Base-by-base conservation (phyloP, 768 basidiomycete genomes). In the Paxillus involutus region DNA sequence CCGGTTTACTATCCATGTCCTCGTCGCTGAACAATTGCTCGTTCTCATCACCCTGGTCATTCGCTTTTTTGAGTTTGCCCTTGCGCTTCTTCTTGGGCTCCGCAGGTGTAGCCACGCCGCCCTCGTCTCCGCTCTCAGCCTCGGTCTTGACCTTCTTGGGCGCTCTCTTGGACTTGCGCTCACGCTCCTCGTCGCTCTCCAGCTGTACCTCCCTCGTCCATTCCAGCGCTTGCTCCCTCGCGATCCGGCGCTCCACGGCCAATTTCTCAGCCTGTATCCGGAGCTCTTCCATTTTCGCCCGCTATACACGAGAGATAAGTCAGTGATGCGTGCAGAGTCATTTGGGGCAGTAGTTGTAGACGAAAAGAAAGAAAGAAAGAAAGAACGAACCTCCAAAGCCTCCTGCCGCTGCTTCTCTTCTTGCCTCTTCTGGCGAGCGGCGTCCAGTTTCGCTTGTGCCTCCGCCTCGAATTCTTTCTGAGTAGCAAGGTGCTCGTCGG, bases 41-140 rank as follows among this genome's bases (percentile, higher is more conserved):
- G 8, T 85, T 86, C 33, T 88, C 89, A 2, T 75, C 83, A 3
- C 76, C 82, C n/a, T 76, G 75, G 0, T 69, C 74, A 19, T 62
- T 63, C 3, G 69, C 70, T 63, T 84, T 87, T 71, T 82, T 86
- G 51, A 86, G 73, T 67, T 89, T 90, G 1, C 86, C 81, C 68
- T 85, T 89, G 70, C 86, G 89, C 72, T 85, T 88, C 75, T 86
- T 89, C 75, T 88, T 90, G 2, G 81, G 78, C 65, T 88, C 85
- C 0, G 62, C 59, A 6, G 29, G 55, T 17, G 51, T 44, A 2
- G 59, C 68, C 11, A 21, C 12, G 16, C 65, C 77, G 63, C 26
- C 26, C 2, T 82, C 84, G 44, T 69, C 70, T 58, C 85, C 83
- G 9, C 81, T 81, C 48, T 80, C 79, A 17, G 68, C 71, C 47